Conservation (phyloP, 2,329 filamentous ascomycete species). For the Davidsoniella eucalypti region DNA sequence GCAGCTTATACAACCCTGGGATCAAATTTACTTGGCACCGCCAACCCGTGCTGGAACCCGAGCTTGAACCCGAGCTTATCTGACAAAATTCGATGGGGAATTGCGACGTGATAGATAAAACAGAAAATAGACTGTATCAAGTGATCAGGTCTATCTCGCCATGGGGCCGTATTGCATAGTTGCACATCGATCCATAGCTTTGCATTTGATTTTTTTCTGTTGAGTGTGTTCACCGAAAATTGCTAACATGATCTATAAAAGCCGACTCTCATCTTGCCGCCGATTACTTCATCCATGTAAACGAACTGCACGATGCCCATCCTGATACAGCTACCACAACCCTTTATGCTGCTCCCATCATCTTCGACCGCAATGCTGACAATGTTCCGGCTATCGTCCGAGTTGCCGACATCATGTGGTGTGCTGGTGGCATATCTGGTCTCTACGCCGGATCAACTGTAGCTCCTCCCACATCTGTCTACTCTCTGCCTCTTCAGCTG, state of each 20-base stretch:
- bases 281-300: constrained; percentile 50
- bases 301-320: constrained; percentile 42
- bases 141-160: no score
- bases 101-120: not conserved
- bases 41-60: not conserved
- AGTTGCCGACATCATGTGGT: constrained; percentile 57
- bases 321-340: constrained; percentile 45
- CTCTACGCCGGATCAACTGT: constrained; percentile 47
- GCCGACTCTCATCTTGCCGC: constrained; percentile 55
- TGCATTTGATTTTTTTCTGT: not conserved
- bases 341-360: constrained; percentile 52
- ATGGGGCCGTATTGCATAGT: no score
- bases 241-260: constrained; percentile 20
- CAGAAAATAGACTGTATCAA: not conserved
- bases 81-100: not conserved
- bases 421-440: constrained; percentile 52
- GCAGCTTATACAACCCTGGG: no score
- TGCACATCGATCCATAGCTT: not conserved
- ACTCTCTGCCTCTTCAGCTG: constrained; percentile 50
- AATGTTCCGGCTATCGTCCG: constrained; percentile 50
- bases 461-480: constrained; percentile 57
- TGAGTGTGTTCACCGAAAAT: not conserved
- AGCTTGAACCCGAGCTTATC: constrained; percentile 1
- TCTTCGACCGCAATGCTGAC: constrained; percentile 60
- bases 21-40: no score